Base-by-base conservation (phyloP, 208 protist genomes). In the Sergeia podlipaevii region DNA sequence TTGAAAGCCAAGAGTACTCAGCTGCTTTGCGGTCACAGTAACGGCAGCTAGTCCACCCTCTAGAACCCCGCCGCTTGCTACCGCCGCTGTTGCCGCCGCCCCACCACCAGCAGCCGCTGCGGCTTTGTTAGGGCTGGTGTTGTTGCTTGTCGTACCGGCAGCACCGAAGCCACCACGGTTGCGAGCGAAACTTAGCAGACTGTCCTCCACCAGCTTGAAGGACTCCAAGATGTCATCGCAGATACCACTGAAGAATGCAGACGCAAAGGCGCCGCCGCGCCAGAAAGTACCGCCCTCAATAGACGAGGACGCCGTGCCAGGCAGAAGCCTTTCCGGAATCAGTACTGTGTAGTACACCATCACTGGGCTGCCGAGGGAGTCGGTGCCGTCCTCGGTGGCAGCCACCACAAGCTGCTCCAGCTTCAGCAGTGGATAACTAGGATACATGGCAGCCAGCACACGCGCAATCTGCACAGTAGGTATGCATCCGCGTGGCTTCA, bases 371-470 rank as follows among this genome's bases (percentile, higher is more conserved):
- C 84, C 67, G 11, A 61, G 17, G 24, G 20, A 43, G 42, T 70
- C 65, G 1, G 69, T 72, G 36, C 66, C 77, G n/a, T 84, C 71
- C 30, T 65, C 62, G 18, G 56, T 36, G 4, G 79, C 84, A 1
- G 74, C 68, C 7, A 65, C 43, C 11, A 91, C 55, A 21, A 91
- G 63, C 54, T 88, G 54, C 54, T 73, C 49, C 10, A 91, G 23
- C 4, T 47, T 61, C 26, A 42, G 17, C 26, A 66, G 17, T 11
- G 80, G 27, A 58, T 91, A 91, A 41, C 65, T 69, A 11, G 84
- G 84, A 64, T 81, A 91, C 74, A 91, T 85, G 48, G 66, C 60
- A 37, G 68, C 59, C 3, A 91, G 52, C n/a, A 86, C 48, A 23
- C 59, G 63, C 3, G 72, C 69, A 39, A 91, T 54, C 32, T 87